Evolutionary conservation across 2,329 filamentous ascomycete species (phyloP), one percentile per base, ranked within the genome.

Genomic region (Graphilbum sp.): DNA sequence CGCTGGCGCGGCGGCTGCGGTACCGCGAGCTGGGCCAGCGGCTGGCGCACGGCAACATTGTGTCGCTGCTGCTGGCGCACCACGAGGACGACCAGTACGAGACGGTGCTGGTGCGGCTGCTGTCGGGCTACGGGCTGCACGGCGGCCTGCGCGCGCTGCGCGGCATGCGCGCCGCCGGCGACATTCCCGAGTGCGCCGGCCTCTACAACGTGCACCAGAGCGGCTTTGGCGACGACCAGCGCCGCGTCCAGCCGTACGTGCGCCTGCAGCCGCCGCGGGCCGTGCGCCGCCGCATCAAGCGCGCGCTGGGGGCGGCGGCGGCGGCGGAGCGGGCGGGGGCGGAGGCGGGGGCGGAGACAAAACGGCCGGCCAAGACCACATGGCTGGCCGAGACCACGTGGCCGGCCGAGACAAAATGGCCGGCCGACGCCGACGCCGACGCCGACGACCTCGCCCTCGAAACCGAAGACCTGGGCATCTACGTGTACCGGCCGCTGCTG

Each of bases 41-140:
- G 8, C 86, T 81, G 52, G 55, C 56, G 15, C 53, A 59, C 1
- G 47, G 60, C 6, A 52, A 59, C 0, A 69, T 81, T 4, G 58
- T 56, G 5, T 70, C 72, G 17, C 54, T 96, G 2, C 67, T 95
- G 30, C 61, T 92, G 21, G 90, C 79, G 4, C 90, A 98, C 52
- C 90, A 98, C 53, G 64, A 70, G 44, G 87, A 95, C 50, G 90
- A 98, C 50, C 84, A 90, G 51, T 80, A 86, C 40, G 90, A 98
- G 59, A 95, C 87, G 0, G 67, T 92, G 4, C 58, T 96, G 35
- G 81, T 86, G 75, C 72, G 90, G 32, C 56, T 96, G 41, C 57
- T 78, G 9, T 63, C 64, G 3, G 75, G 78, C 0, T 79, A 84
- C 49, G 61, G 69, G 3, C 70, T 72, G n/a, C 60, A 68, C 17